Evolutionary conservation across 805 yeast genomes (phyloP).

Genomic region (Nakazawaea ernobii): DNA sequence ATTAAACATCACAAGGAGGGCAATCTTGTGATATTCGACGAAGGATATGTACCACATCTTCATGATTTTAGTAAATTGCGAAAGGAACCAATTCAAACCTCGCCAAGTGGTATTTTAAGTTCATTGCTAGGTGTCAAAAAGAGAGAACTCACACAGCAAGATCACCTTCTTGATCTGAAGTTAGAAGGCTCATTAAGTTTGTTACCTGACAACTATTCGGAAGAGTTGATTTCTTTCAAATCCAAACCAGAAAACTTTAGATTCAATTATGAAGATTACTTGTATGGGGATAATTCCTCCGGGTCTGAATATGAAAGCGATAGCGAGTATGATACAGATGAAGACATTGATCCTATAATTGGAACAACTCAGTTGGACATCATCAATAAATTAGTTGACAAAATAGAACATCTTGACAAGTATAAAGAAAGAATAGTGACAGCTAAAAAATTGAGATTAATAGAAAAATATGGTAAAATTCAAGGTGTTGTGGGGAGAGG

Average conservation of each 20-base stretch:
- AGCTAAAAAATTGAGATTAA: slow-evolving; percentile 27
- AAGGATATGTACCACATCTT: slow-evolving; percentile 24
- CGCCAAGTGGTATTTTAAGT: slow-evolving; percentile 19
- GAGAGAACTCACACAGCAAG: slow-evolving; percentile 20
- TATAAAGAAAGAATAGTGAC: slow-evolving; percentile 22
- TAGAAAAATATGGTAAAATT: slow-evolving; percentile 44
- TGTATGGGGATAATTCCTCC: slow-evolving; percentile 17
- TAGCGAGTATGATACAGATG: slow-evolving; percentile 31
- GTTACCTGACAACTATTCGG: slow-evolving; percentile 30
- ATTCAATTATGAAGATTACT: slow-evolving; percentile 33
- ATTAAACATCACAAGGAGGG: slow-evolving; percentile 17
- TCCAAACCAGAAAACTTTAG: slow-evolving; percentile 30
- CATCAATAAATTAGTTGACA: slow-evolving; percentile 41
- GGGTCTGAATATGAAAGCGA: slow-evolving; percentile 17
- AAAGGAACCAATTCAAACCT: slow-evolving; percentile 24
- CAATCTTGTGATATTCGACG: slow-evolving; percentile 22
- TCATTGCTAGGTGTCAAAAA: slow-evolving; percentile 20
- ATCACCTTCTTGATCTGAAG: slow-evolving; percentile 19
- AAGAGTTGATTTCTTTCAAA: slow-evolving; percentile 27
- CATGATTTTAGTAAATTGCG: slow-evolving; percentile 28
- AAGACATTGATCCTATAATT: slow-evolving; percentile 40
- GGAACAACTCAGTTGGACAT: slow-evolving; percentile 43
- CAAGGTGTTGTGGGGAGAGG: slow-evolving; percentile 45
- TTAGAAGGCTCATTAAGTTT: slow-evolving; percentile 28
- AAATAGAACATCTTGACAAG: slow-evolving; percentile 36